Conservation (phyloP, 2,329 filamentous ascomycete species). For the Byssoonygena ceratinophila region DNA sequence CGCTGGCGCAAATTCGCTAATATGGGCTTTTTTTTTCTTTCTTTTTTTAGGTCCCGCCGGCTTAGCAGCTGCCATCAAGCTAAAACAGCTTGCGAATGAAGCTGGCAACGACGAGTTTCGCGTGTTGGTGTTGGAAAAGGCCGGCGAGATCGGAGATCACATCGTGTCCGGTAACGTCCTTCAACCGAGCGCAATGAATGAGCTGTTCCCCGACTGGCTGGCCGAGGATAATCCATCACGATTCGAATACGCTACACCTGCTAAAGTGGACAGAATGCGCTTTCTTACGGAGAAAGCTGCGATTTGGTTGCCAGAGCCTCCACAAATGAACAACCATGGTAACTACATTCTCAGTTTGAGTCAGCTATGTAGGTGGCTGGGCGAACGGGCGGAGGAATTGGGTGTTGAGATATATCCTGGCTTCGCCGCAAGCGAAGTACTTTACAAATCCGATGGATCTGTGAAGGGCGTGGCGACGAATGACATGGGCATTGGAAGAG, state of each 20-base stretch:
- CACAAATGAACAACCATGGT: constrained; percentile 96
- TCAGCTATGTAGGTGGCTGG: constrained; percentile 90
- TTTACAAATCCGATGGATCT: constrained; percentile 76
- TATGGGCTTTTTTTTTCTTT: too few relatives aligned
- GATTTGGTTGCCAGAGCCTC: constrained; percentile 74
- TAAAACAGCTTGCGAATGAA: constrained; percentile 92
- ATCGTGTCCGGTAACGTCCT: constrained; percentile 94
- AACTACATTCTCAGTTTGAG: constrained; percentile 97
- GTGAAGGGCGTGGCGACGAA: constrained; percentile 94
- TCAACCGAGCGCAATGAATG: constrained; percentile 75
- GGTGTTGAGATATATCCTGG: constrained; percentile 95
- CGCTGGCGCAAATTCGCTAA: neutral
- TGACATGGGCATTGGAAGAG: constrained; percentile 72
- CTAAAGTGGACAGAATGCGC: constrained; percentile 76
- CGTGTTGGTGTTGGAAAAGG: constrained; percentile 86
- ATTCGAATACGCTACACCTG: constrained; percentile 79
- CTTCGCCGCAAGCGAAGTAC: constrained; percentile 84
- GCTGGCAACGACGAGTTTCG: constrained; percentile 93
- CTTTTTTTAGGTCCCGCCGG: constrained; percentile 71
- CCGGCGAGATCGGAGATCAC: constrained; percentile 86
- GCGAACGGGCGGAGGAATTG: constrained; percentile 88
- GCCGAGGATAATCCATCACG: constrained; percentile 75
- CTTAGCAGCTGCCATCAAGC: constrained; percentile 78
- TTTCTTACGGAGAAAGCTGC: constrained; percentile 75
- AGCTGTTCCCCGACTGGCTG: constrained; percentile 89